Evolutionary conservation across 2,329 filamentous ascomycete genomes (phyloP).

Genomic region (Colletotrichum noveboracense): DNA sequence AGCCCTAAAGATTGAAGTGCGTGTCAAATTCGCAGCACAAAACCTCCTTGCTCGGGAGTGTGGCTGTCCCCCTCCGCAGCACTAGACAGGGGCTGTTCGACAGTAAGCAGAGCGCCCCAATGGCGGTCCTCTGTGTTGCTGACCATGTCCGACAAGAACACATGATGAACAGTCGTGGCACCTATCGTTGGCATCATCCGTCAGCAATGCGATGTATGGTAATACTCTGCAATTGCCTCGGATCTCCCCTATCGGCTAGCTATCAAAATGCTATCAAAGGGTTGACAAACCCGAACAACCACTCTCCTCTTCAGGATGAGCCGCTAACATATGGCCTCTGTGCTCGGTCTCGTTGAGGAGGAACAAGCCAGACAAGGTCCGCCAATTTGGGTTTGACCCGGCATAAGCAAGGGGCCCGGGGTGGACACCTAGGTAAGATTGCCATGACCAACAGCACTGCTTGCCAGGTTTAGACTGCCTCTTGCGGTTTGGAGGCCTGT

Average conservation of each 20-base stretch:
- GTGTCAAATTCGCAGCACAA: not conserved
- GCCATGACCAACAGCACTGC: not conserved
- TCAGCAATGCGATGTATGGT: not conserved
- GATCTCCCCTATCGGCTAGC: not conserved
- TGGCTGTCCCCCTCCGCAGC: not conserved
- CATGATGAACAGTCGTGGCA: conserved; percentile 9
- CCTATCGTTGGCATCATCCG: not conserved
- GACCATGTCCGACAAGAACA: conserved; percentile 13
- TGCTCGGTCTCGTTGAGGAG: not conserved
- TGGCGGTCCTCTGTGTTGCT: not conserved
- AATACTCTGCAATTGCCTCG: not conserved
- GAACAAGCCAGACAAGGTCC: not conserved
- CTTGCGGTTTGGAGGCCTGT: not conserved
- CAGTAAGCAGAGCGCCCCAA: conserved; percentile 9
- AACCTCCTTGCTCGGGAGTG: not conserved
- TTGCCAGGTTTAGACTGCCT: not conserved
- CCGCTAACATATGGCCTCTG: not conserved
- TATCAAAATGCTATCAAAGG: not conserved
- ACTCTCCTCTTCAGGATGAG: not conserved
- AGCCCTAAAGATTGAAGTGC: not conserved
- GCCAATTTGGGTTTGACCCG: not conserved
- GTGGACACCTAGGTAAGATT: not conserved
- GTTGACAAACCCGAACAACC: not conserved
- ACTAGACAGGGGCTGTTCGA: not conserved
- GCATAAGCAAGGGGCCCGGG: not conserved